Base-by-base conservation (phyloP, 2,329 filamentous ascomycete genomes). In the Pseudocercospora fijiensis region DNA sequence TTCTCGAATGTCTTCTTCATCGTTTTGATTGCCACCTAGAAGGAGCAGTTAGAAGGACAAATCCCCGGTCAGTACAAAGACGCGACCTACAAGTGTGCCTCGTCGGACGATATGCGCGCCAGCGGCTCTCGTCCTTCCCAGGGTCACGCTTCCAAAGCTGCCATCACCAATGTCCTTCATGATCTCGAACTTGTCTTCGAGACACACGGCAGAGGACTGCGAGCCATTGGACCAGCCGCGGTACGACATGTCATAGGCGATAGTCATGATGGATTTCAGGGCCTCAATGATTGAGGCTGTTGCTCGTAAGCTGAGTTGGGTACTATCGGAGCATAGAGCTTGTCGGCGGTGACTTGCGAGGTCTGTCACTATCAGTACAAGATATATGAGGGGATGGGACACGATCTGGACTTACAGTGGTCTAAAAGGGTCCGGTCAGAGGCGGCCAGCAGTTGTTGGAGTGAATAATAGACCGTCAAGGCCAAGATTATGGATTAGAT, bases 1-100 rank as follows among this genome's bases (percentile, higher is more conserved):
- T 91, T 96, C 72, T 98, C 93, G 73, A 98, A 99, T 0, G 90
- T 93, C 86, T 99, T 99, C 85, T 99, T 99, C 95, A 99, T 99
- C 5, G 95, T 98, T 81, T 99, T 99, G 81, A 99, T 97, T 49
- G 95, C 95, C 73, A 99, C 90, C 95, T 98, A 41, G 37, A 72
- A 72, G 11, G 24, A 69, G 62, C 28, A 65, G 60, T 64, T 59
- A 59, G 64, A 27, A 41, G 45, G 52, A 2, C 6, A 18, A 11
- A 20, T 24, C 18, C 37, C 57, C 33, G 27, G 22, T 41, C 51
- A 41, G 49, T 26, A 22, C 37, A 59, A 30, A 51, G 26, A 20
- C n/a, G 30, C 22, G 27, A 64, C 62, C 84, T 88, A 98, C 94
- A 83, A 98, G 86, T 63, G 93, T 96, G 71, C 94, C 94, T 77